Evolutionary conservation across 352 stramenopile genomes (phyloP), one percentile per base, ranked within the genome.

Genomic region (Globisporangium iwayamae): DNA sequence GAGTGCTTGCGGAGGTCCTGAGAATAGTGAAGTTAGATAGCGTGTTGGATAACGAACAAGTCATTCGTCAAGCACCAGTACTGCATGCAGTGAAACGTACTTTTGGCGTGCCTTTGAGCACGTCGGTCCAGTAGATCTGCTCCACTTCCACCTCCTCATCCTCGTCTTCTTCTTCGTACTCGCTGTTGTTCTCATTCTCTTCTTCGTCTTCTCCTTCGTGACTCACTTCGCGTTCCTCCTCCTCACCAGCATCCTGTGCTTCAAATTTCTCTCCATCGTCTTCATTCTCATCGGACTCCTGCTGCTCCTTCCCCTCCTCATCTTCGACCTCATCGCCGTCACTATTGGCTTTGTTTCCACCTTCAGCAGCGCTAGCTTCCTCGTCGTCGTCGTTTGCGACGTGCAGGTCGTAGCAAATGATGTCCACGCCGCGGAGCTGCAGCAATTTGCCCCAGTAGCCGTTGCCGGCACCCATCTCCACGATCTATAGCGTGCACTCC

Each of bases 401-500:
- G 57, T 93, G 80, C 3, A 92, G 55, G 74, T 98, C 91, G 72
- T 94, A 98, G 55, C 88, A 91, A 28, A 92, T 65, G 51, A 96
- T 72, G 72, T 96, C 86, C 16, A 95, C 88, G 46, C 85, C 88
- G 28, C 81, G 77, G 60, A 83, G 72, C 56, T 90, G 81, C 58
- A 98, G 70, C 18, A 93, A 41, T 18, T 79, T 76, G 43, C 73
- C 84, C 91, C 91, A 98, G 65, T 96, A 97, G 9, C 90, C 91
- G 41, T 74, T 96, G n/a, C 91, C 91, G 43, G 91, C 91, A 34
- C 90, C 91, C 74, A 97, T 91, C 69, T 98, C 90, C 2, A 96
- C 77, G 68, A 98, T 94, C 73, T 94, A 34, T 14, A 56, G 52
- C 50, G 70, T 28, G 45, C 34, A 52, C n/a, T 45, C 5, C 7